phyloP scores from a whole-genome alignment of 805 yeast genomes.

The Metschnikowia noctiluminum region DNA sequence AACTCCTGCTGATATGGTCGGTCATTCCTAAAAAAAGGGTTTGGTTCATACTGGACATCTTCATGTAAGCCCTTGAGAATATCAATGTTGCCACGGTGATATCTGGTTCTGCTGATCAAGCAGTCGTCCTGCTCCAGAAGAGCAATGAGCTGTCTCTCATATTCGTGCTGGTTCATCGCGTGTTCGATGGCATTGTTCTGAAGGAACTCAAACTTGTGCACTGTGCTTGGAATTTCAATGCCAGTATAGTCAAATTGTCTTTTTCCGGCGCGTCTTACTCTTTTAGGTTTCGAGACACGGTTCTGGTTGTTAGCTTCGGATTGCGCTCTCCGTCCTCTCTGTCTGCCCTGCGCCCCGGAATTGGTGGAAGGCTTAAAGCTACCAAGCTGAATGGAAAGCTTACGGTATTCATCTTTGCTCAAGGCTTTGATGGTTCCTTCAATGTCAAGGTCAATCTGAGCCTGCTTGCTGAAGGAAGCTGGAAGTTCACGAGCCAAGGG shows the following conservation, averaged over 20 bases:
- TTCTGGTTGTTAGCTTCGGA: no score
- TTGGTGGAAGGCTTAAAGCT: not conserved
- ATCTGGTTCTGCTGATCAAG: conserved; percentile 7
- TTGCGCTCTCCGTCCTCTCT: no score
- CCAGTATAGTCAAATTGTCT: conserved; percentile 8
- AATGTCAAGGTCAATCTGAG: not conserved
- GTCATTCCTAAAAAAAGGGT: conserved; percentile 4
- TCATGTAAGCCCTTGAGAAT: conserved; percentile 1
- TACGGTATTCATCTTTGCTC: not conserved
- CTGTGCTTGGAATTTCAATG: not conserved
- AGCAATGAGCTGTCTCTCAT: conserved; percentile 3
- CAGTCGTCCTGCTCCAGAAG: conserved; percentile 5
- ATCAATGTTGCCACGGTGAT: conserved; percentile 7
- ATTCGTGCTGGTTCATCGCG: not conserved
- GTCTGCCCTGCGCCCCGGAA: no score
- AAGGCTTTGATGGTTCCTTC: not conserved
- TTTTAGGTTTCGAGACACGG: not conserved
- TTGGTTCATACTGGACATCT: conserved; percentile 10
- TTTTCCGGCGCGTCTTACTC: not conserved
- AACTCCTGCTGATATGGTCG: conserved; percentile 19
- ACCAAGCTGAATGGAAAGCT: not conserved
- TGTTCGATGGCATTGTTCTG: conserved; percentile 4
- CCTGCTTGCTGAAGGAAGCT: not conserved
- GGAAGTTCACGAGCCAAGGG: not conserved
- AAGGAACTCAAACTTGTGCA: not conserved